phyloP scores from a whole-genome alignment of 2,329 filamentous ascomycete species.

The Simplicillium aogashimaense region DNA sequence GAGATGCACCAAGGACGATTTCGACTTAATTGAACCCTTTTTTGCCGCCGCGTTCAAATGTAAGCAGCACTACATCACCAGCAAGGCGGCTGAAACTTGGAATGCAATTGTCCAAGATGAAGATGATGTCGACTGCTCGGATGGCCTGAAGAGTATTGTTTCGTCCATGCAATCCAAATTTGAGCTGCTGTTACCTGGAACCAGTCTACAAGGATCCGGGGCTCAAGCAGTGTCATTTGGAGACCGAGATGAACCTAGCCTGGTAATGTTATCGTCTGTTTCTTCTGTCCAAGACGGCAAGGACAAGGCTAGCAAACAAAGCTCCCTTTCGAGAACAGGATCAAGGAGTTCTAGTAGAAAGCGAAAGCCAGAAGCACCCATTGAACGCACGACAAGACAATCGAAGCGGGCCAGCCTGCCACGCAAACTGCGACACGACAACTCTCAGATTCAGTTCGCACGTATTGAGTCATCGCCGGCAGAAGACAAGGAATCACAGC shows the following conservation, averaged over 20 bases:
- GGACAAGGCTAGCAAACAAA: slow-evolving; percentile 2
- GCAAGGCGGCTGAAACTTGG: slow-evolving; percentile 48
- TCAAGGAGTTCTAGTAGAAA: no score
- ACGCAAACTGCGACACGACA: slow-evolving; percentile 59
- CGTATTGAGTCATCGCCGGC: slow-evolving; percentile 52
- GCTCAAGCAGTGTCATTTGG: slow-evolving; percentile 29
- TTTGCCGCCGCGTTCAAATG: slow-evolving; percentile 47
- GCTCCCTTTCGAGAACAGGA: no score
- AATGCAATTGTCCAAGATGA: slow-evolving; percentile 57
- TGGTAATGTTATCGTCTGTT: slow-evolving; percentile 18
- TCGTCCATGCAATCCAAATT: slow-evolving; percentile 45
- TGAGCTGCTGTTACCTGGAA: slow-evolving; percentile 34
- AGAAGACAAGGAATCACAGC: slow-evolving; percentile 52
- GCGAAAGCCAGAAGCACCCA: no score
- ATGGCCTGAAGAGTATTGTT: slow-evolving; percentile 51
- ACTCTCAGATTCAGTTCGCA: slow-evolving; percentile 74
- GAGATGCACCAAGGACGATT: slow-evolving; percentile 29
- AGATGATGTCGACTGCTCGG: slow-evolving; percentile 52
- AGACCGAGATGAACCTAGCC: slow-evolving; percentile 35
- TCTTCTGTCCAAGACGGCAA: slow-evolving; percentile 16
- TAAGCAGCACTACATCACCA: slow-evolving; percentile 46
- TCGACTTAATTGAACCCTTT: slow-evolving; percentile 43
- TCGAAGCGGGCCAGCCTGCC: slow-evolving; percentile 27
- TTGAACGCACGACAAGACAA: not conserved
- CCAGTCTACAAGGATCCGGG: slow-evolving; percentile 27